A percentile compares a stretch with the other conserved stretches of the same genome.
These are phyloP conservation scores for Boletus patriciae DNA, from an alignment of 768 basidiomycete species.

Conservation along the genomic window DNA sequence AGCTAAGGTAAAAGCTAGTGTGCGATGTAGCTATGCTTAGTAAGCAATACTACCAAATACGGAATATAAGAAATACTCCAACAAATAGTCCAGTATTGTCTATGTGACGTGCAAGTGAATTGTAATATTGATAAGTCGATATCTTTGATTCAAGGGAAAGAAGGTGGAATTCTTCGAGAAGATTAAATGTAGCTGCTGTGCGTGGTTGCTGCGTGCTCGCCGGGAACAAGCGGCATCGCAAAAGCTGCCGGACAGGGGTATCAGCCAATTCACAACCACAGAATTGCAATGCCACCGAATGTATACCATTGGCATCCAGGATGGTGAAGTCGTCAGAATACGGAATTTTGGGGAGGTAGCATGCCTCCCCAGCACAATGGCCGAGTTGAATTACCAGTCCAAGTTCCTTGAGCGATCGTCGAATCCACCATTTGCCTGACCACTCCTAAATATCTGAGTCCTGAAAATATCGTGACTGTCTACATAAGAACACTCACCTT, in stretches of 20 bases:
- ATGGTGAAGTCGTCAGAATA: neutral
- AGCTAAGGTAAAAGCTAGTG: no score
- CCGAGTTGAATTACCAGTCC: neutral
- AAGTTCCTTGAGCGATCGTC: neutral
- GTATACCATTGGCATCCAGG: neutral
- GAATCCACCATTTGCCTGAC: neutral
- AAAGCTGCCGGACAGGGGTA: slow-evolving; percentile 8
- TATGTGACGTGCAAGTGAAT: slow-evolving; percentile 19
- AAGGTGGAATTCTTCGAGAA: slow-evolving; percentile 1
- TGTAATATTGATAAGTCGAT: slow-evolving; percentile 33
- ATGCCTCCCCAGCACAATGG: neutral
- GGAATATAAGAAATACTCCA: no score
- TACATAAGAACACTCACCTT: neutral
- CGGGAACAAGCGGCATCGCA: slow-evolving; percentile 28
- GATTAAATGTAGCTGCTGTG: slow-evolving; percentile 12
- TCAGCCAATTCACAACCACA: neutral
- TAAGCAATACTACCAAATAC: no score
- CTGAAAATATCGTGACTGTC: no score
- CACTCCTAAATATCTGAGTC: neutral
- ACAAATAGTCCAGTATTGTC: slow-evolving; percentile 31
- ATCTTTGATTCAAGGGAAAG: slow-evolving; percentile 28
- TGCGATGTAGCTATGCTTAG: no score
- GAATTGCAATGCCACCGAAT: neutral
- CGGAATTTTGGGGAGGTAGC: neutral
- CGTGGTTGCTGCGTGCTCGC: slow-evolving; percentile 31